Conservation (phyloP, 23 red algal species). For the Chondrus crispus region DNA sequence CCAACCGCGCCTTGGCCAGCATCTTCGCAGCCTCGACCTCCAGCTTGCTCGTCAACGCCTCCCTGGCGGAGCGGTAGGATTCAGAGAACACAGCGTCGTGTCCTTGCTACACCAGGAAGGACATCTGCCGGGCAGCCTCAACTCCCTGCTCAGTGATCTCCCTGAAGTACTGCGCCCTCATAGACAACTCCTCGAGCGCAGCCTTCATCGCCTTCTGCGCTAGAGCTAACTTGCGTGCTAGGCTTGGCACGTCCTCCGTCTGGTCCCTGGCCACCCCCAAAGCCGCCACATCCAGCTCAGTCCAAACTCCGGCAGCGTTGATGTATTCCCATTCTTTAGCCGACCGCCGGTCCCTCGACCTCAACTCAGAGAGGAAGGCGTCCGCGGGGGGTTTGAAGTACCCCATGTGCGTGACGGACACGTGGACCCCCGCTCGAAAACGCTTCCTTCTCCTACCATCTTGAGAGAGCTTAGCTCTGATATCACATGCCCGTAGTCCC, state of each 20-base stretch:
- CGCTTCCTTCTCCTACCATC: not conserved
- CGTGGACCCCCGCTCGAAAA: not conserved
- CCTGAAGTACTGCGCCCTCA: not conserved
- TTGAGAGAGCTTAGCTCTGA: not conserved
- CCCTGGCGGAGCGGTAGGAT: not conserved
- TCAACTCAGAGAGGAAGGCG: not conserved
- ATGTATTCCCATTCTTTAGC: conserved; percentile 27
- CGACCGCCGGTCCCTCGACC: not conserved
- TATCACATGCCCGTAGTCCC: not conserved
- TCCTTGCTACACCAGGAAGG: not conserved
- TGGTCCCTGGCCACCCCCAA: not conserved
- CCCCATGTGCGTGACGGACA: not conserved
- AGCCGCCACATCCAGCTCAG: not conserved
- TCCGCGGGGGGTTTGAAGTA: not conserved
- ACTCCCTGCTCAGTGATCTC: not conserved
- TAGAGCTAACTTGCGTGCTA: no score
- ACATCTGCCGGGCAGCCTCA: not conserved
- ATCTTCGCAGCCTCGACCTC: not conserved
- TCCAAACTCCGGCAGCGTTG: conserved; percentile 15
- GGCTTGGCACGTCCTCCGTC: no score
- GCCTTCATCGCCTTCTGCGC: no score
- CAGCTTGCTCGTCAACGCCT: not conserved
- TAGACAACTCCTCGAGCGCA: no score
- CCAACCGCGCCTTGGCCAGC: not conserved
- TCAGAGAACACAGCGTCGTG: not conserved